phyloP scores from a whole-genome alignment of 805 yeast genomes.

The Ogataea minuta region DNA sequence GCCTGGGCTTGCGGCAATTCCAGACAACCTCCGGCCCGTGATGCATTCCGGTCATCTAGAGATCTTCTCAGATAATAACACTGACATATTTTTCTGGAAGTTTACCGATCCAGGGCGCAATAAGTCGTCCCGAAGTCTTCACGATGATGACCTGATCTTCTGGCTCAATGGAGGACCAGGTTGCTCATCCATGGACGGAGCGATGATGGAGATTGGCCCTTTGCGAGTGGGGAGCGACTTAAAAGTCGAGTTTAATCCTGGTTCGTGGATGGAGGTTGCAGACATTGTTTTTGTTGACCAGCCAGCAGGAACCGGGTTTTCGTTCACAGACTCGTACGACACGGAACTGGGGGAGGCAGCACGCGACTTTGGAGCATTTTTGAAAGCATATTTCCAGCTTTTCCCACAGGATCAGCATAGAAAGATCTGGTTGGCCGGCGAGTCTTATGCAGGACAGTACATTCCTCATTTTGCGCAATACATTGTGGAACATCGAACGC shows the following conservation, averaged over 20 bases:
- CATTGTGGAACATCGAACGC: conserved; percentile 39
- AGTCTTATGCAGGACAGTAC: conserved; percentile 96
- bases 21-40: conserved; percentile 36
- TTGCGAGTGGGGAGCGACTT: conserved; percentile 50
- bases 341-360: conserved; percentile 57
- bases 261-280: conserved; percentile 80
- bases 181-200: conserved; percentile 97
- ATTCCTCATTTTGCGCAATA: conserved; percentile 82
- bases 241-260: conserved; percentile 53
- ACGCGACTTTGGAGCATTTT: conserved; percentile 59
- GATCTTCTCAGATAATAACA: conserved; percentile 48
- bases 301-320: conserved; percentile 92
- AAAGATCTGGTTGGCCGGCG: conserved; percentile 83
- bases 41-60: conserved; percentile 71
- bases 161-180: conserved; percentile 99
- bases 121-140: conserved; percentile 1
- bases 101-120: conserved; percentile 34
- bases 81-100: conserved; percentile 77
- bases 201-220: conserved; percentile 90
- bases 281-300: conserved; percentile 89
- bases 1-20: conserved; percentile 29
- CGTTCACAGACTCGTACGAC: conserved; percentile 56
- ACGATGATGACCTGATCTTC: conserved; percentile 49
- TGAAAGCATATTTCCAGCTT: conserved; percentile 59
- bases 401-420: conserved; percentile 71